Percentiles rank a stretch among this genome's conserved stretches.
Conservation (phyloP, 257 asterid species). For the Jacaranda copaia region DNA sequence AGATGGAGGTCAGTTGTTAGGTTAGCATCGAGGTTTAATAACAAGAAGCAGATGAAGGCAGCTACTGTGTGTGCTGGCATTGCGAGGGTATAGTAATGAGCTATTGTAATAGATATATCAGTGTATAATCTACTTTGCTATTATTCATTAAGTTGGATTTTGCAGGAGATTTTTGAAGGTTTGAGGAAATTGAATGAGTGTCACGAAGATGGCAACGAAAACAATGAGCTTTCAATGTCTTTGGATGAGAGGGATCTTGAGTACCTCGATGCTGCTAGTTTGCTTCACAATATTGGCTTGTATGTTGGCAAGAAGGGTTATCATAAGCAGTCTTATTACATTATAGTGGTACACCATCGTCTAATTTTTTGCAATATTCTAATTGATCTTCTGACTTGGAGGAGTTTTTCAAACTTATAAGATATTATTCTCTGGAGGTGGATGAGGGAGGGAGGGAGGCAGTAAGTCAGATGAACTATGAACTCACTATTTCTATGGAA, state of each 20-base stretch:
- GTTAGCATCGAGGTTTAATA: conserved; percentile 63
- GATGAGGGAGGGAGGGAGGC: conserved; percentile 16
- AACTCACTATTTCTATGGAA: neutral
- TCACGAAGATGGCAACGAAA: conserved; percentile 27
- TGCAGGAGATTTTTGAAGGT: conserved; percentile 76
- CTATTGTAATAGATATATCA: conserved; percentile 7
- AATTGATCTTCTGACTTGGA: conserved; percentile 22
- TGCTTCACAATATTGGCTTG: conserved; percentile 79
- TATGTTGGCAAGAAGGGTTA: conserved; percentile 78
- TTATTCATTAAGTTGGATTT: conserved; percentile 37
- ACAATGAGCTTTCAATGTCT: conserved; percentile 33
- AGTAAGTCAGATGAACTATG: neutral
- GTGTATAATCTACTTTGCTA: conserved; percentile 3
- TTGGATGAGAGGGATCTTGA: conserved; percentile 73
- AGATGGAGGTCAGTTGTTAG: conserved; percentile 75
- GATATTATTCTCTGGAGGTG: neutral
- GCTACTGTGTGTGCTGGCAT: conserved; percentile 59
- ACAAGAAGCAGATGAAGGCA: conserved; percentile 68
- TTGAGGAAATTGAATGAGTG: conserved; percentile 51
- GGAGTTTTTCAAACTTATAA: neutral
- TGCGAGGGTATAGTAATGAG: conserved; percentile 59
- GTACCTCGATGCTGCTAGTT: conserved; percentile 86
- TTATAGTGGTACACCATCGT: conserved; percentile 54
- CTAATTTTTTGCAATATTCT: conserved; percentile 19
- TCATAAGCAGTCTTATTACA: conserved; percentile 68